Percentiles rank a stretch among this genome's conserved stretches.
Evolutionary conservation across 352 stramenopile species (phyloP).

Genomic region (Saprolegnia parasitica): DNA sequence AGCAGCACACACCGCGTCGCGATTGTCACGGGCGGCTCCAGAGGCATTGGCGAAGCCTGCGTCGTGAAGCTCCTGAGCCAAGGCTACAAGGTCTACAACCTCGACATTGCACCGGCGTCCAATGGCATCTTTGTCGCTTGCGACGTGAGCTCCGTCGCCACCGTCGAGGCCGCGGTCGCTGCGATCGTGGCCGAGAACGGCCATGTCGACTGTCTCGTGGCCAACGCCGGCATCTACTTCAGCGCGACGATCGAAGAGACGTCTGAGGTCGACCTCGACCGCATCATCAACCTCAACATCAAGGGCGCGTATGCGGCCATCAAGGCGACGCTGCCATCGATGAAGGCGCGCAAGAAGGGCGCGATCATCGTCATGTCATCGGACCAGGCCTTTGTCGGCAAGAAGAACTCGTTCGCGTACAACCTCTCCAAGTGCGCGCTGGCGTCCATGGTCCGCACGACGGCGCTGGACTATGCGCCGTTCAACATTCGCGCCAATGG

Average conservation of each 20-base stretch:
- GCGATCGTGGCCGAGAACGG: conserved; percentile 20
- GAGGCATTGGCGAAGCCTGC: conserved; percentile 27
- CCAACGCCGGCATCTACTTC: conserved; percentile 28
- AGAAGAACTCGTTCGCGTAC: conserved; percentile 29
- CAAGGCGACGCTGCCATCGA: conserved; percentile 10
- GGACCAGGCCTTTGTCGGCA: conserved; percentile 28
- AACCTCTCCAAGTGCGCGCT: conserved; percentile 29
- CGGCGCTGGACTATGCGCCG: conserved; percentile 25
- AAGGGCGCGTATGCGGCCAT: conserved; percentile 27
- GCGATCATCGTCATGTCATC: conserved; percentile 29
- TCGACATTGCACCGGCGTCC: conserved; percentile 24
- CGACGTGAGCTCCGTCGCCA: conserved; percentile 14
- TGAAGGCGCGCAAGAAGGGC: conserved; percentile 28
- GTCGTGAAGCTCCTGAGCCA: conserved; percentile 23
- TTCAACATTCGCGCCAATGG: conserved; percentile 83
- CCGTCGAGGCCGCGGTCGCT: conserved; percentile 26
- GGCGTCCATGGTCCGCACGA: conserved; percentile 27
- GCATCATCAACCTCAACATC: conserved; percentile 29
- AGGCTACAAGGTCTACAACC: conserved; percentile 28
- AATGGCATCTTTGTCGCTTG: conserved; percentile 23
- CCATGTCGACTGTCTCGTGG: conserved; percentile 21
- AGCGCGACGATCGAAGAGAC: conserved; percentile 29
- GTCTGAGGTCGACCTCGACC: conserved; percentile 20
- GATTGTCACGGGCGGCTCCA: conserved; percentile 28
- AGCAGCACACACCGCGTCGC: conserved; percentile 14